These are phyloP conservation scores for Circinella umbellata DNA, from an alignment of 371 early-diverging fungal species.

Conservation along the genomic window DNA sequence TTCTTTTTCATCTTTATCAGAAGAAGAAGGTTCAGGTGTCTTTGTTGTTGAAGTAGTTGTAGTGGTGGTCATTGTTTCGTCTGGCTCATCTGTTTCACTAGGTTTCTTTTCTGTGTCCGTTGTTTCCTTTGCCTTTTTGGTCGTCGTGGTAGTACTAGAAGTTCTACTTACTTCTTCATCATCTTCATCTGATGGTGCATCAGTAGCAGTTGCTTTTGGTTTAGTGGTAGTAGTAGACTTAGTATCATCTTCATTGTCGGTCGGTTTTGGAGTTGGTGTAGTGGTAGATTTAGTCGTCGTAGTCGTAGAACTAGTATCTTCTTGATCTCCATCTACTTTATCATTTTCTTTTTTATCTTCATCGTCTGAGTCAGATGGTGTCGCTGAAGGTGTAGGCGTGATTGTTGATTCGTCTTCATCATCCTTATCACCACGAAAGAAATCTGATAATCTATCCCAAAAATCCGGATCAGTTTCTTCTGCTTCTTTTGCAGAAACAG, in stretches of 20 bases:
- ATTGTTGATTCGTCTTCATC: conserved; percentile 2
- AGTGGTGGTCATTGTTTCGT: neutral
- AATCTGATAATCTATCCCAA: conserved; percentile 16
- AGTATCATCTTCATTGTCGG: conserved; percentile 7
- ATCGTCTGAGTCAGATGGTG: neutral
- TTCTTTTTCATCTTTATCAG: neutral
- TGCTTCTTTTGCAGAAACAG: neutral
- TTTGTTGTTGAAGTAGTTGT: neutral
- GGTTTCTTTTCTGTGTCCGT: conserved; percentile 1
- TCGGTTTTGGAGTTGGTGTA: neutral
- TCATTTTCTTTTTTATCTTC: too few relatives aligned
- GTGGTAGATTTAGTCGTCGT: conserved; percentile 5
- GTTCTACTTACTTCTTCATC: neutral
- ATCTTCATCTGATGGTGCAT: conserved; percentile 7
- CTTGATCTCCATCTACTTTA: too few relatives aligned
- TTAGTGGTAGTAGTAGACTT: conserved; percentile 5
- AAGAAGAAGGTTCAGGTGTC: neutral
- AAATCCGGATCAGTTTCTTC: conserved; percentile 9
- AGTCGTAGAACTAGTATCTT: neutral
- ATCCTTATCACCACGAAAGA: conserved; percentile 10
- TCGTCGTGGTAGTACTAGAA: neutral
- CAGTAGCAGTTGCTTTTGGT: conserved; percentile 6
- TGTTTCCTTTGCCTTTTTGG: neutral
- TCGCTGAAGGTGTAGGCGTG: neutral
- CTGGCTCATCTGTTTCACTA: neutral